These are phyloP conservation scores for Fusarium humuli DNA, from an alignment of 2,329 filamentous ascomycete genomes.

Conservation along the genomic window DNA sequence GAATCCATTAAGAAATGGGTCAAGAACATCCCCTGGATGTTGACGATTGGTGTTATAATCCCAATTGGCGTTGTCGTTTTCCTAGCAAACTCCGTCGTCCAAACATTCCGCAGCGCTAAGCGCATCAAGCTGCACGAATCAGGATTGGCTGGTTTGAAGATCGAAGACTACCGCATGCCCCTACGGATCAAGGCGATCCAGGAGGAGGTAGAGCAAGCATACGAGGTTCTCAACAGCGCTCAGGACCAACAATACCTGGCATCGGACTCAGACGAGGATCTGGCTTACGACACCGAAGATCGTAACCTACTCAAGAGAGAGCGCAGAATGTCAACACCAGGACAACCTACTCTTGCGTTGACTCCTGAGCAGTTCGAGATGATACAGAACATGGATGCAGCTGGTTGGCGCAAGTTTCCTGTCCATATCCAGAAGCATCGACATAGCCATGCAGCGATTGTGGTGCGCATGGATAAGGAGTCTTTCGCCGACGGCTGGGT, in stretches of 20 bases:
- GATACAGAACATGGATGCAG: slow-evolving; percentile 78
- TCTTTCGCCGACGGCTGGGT: slow-evolving; percentile 80
- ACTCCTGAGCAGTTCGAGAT: slow-evolving; percentile 85
- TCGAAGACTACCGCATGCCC: slow-evolving; percentile 79
- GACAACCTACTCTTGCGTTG: slow-evolving; percentile 79
- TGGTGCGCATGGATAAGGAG: slow-evolving; percentile 77
- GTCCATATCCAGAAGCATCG: slow-evolving; percentile 80
- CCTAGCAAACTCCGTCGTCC: slow-evolving; percentile 79
- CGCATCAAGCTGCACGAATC: slow-evolving; percentile 82
- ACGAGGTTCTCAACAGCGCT: slow-evolving; percentile 76
- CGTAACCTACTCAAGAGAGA: slow-evolving; percentile 56
- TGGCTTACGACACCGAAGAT: slow-evolving; percentile 52
- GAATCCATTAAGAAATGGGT: slow-evolving; percentile 53
- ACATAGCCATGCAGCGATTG: slow-evolving; percentile 92
- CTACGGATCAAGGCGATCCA: slow-evolving; percentile 81
- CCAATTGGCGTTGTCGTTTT: slow-evolving; percentile 79
- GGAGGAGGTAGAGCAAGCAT: slow-evolving; percentile 80
- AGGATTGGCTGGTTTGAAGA: slow-evolving; percentile 74
- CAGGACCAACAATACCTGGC: slow-evolving; percentile 79
- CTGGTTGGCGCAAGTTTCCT: slow-evolving; percentile 73
- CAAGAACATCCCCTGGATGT: slow-evolving; percentile 70
- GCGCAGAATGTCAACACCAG: slow-evolving; percentile 56
- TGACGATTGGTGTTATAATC: slow-evolving; percentile 76
- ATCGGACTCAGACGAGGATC: slow-evolving; percentile 60
- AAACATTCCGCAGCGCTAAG: slow-evolving; percentile 78